Conservation (phyloP, 257 asterid species). For the Scutellaria barbata region DNA sequence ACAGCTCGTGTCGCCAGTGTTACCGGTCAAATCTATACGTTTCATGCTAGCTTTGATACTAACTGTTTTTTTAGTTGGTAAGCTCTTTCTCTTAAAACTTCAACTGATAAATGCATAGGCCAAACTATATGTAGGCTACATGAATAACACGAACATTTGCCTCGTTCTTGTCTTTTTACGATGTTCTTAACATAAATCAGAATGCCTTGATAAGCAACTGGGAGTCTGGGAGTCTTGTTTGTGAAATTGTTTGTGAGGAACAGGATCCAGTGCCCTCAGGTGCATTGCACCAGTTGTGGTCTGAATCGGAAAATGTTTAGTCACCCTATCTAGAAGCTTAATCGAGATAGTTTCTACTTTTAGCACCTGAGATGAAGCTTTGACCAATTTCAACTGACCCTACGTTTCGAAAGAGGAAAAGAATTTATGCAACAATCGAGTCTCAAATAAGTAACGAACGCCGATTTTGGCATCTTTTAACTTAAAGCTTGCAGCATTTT, state of each 20-base stretch:
- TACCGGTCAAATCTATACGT: slow-evolving; percentile 63
- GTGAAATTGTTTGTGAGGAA: neutral
- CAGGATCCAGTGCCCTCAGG: neutral
- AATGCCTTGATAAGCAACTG: neutral
- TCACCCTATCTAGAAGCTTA: neutral
- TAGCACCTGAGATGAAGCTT: neutral
- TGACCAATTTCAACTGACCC: neutral
- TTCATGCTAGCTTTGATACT: slow-evolving; percentile 61
- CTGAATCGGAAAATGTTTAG: neutral
- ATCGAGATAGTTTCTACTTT: neutral
- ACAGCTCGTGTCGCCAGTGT: slow-evolving; percentile 46
- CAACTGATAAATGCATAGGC: slow-evolving; percentile 1
- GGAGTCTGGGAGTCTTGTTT: neutral
- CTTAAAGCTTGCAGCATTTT: neutral
- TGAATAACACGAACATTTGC: neutral
- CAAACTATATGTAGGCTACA: slow-evolving; percentile 14
- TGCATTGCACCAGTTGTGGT: neutral
- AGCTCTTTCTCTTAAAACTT: slow-evolving; percentile 35
- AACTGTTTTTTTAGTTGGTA: slow-evolving; percentile 79
- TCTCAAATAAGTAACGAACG: neutral
- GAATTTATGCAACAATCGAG: neutral
- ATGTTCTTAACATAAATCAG: neutral
- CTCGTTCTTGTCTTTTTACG: neutral
- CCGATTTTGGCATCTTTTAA: neutral
- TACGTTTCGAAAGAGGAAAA: neutral